A percentile compares a stretch with the other conserved stretches of the same genome.
phyloP scores from a whole-genome alignment of 2,329 filamentous ascomycete species.

The Aulographum hederae region DNA sequence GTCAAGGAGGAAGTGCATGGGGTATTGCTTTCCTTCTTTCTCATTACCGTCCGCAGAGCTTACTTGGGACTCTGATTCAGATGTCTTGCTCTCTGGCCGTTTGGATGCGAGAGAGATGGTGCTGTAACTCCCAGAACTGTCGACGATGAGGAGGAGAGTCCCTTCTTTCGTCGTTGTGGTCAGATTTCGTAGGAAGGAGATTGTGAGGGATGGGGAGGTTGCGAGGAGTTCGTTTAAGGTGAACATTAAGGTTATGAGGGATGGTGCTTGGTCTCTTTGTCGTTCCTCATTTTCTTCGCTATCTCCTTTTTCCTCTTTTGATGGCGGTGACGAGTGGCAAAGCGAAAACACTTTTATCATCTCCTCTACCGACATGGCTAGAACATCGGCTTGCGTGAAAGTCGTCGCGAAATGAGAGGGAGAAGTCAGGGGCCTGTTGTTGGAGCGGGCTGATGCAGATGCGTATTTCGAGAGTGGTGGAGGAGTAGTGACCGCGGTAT shows the following conservation, averaged over 20 bases:
- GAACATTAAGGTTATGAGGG: slow-evolving; percentile 69
- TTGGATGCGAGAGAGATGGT: slow-evolving; percentile 51
- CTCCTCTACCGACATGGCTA: slow-evolving; percentile 20
- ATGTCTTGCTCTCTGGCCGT: slow-evolving; percentile 16
- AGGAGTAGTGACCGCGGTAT: slow-evolving; percentile 33
- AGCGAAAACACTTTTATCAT: slow-evolving; percentile 14
- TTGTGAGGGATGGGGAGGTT: slow-evolving; percentile 54
- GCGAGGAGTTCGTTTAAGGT: slow-evolving; percentile 92
- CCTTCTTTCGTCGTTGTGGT: slow-evolving; percentile 38
- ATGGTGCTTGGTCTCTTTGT: slow-evolving; percentile 11
- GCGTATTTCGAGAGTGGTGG: slow-evolving; percentile 28
- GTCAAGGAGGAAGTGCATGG: slow-evolving; percentile 86
- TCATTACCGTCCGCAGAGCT: too few relatives aligned
- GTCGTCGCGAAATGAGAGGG: slow-evolving; percentile 14
- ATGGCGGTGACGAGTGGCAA: too few relatives aligned
- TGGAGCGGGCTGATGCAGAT: slow-evolving; percentile 23
- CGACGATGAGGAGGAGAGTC: slow-evolving; percentile 65
- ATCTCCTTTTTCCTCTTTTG: too few relatives aligned
- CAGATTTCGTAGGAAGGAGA: slow-evolving; percentile 53
- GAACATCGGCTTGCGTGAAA: slow-evolving; percentile 33
- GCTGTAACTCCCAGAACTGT: slow-evolving; percentile 87
- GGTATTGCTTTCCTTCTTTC: slow-evolving; percentile 42
- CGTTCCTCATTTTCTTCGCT: too few relatives aligned
- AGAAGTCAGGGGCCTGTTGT: slow-evolving; percentile 19
- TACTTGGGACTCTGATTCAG: too few relatives aligned